phyloP scores from a whole-genome alignment of 2,329 filamentous ascomycete genomes.

The Sporothrix globosa region DNA sequence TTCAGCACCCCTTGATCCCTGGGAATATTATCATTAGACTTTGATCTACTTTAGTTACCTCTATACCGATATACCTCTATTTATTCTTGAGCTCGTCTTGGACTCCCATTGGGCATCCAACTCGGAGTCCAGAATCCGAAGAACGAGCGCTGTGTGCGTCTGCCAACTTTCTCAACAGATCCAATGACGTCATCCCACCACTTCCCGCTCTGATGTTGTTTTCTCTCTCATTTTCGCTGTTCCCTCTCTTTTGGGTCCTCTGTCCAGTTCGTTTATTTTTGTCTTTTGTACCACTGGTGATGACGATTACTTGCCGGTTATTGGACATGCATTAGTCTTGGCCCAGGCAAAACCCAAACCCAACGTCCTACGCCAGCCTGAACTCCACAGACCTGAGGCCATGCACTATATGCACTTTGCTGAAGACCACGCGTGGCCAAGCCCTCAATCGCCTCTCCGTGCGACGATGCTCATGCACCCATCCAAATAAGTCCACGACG shows the following conservation, averaged over 20 bases:
- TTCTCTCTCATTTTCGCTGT: neutral
- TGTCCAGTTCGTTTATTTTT: no score
- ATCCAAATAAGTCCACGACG: constrained; percentile 11
- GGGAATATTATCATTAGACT: neutral
- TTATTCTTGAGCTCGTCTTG: neutral
- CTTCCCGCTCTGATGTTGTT: neutral
- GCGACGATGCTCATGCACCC: neutral
- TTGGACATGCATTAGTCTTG: constrained; percentile 19
- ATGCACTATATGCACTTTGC: neutral
- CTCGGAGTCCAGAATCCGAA: constrained; percentile 7
- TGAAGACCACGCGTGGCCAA: neutral
- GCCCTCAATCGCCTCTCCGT: neutral
- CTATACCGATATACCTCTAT: neutral
- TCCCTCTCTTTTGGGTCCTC: neutral
- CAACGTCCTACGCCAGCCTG: no score
- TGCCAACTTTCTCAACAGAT: constrained; percentile 26
- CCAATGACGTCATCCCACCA: constrained; percentile 26
- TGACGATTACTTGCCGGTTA: neutral
- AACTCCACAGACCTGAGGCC: neutral
- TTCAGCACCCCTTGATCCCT: neutral
- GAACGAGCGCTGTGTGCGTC: neutral
- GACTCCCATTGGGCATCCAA: neutral
- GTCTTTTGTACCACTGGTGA: constrained; percentile 17
- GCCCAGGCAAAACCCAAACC: neutral
- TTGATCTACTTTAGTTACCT: neutral